Evolutionary conservation across 495 filamentous ascomycete species (phyloP), one percentile per base, ranked within the genome.

Genomic region (Astrocystis sublimbata): DNA sequence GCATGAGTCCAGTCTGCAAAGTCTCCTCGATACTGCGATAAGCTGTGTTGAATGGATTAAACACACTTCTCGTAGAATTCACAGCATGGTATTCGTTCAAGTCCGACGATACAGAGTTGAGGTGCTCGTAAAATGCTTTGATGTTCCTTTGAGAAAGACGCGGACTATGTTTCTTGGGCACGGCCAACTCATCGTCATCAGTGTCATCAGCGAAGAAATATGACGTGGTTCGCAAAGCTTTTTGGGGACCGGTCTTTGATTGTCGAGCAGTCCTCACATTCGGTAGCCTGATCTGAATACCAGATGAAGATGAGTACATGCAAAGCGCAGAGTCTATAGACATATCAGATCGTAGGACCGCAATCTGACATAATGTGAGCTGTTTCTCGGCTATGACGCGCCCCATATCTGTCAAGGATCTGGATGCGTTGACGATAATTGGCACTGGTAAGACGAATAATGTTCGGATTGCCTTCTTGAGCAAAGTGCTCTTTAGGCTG

Each of bases 91-190:
- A 2, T 45, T 53, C 21, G 19, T 26, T 12, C 3, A 30, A 13
- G 13, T 13, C 26, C 28, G 30, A 9, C 28, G 60, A 60, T 30
- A 57, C 13, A 7, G 33, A 17, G 57, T 21, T 33, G 10, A 71
- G 52, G 42, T 68, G 53, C 10, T 72, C 63, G 40, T 73, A 68
- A 15, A 68, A 70, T 17, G 58, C n/a, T n/a, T 59, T 56, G 10
- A 69, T 31, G n/a, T 56, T 49, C 38, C 65, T 65, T 40, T 41
- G 19, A 23, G 6, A 17, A 17, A 45, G 26, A 31, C 2, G 26
- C 0, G 31, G 31, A 30, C 6, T 15, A 6, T 26, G 23, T 45
- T 55, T n/a, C n/a, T 47, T 28, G 30, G 33, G 17, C 21, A 12
- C 23, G 15, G 9, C n/a, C 17, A 53, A 43, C 24, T 66, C 64